A percentile compares a stretch with the other conserved stretches of the same genome.
These are phyloP conservation scores for Coriolopsis trogii DNA, from an alignment of 1,284 basidiomycete genomes.

Conservation along the genomic window DNA sequence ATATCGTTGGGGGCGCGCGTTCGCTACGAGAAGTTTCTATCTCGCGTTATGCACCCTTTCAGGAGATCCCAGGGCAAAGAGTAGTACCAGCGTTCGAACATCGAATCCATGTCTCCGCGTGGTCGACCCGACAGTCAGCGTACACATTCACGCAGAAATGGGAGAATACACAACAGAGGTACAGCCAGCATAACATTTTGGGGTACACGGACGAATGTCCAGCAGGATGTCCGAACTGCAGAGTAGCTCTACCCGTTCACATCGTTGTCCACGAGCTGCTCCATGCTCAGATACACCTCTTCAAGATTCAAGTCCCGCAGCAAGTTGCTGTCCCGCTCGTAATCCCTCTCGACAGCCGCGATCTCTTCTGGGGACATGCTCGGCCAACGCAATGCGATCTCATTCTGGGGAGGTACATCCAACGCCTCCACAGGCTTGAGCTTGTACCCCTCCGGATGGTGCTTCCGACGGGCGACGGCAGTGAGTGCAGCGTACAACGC, in stretches of 20 bases:
- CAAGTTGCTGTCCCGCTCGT: slow-evolving; percentile 56
- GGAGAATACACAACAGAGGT: slow-evolving; percentile 1
- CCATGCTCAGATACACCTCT: slow-evolving; percentile 61
- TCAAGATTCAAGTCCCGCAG: slow-evolving; percentile 59
- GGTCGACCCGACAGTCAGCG: neutral
- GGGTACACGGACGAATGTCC: neutral
- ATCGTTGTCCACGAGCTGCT: slow-evolving; percentile 53
- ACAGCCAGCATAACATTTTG: slow-evolving; percentile 16
- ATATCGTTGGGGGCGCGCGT: slow-evolving; percentile 58
- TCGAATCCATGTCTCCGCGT: slow-evolving; percentile 2
- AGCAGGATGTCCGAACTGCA: neutral
- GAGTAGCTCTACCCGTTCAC: neutral
- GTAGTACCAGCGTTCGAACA: neutral
- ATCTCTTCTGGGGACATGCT: slow-evolving; percentile 67
- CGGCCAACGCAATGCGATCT: slow-evolving; percentile 70
- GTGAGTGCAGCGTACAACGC: slow-evolving; percentile 69
- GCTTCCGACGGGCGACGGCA: slow-evolving; percentile 47
- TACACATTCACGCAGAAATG: neutral
- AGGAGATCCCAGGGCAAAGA: slow-evolving; percentile 6
- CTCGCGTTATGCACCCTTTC: slow-evolving; percentile 26
- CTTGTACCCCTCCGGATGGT: slow-evolving; percentile 50
- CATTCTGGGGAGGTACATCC: slow-evolving; percentile 53
- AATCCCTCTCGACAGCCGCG: slow-evolving; percentile 58
- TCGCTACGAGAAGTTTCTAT: slow-evolving; percentile 45
- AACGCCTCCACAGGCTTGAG: slow-evolving; percentile 57